phyloP scores from a whole-genome alignment of 75 land plant genomes.

The Sequoiadendron giganteum region DNA sequence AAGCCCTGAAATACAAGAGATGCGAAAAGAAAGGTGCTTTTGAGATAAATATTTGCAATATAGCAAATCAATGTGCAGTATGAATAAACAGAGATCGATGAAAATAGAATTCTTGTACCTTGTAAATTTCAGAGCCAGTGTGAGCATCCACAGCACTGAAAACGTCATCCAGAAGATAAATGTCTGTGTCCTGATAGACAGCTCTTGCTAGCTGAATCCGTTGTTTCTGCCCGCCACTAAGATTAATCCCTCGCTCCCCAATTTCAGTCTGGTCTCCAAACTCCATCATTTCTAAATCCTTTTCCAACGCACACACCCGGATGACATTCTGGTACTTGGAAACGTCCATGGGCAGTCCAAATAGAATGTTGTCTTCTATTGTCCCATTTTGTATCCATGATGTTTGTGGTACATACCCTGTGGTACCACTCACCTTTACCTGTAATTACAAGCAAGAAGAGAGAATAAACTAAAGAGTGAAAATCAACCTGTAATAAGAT shows the following conservation, averaged over 20 bases:
- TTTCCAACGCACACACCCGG: constrained; percentile 69
- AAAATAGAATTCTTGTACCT: constrained; percentile 36
- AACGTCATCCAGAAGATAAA: constrained; percentile 91
- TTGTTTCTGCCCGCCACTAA: constrained; percentile 99
- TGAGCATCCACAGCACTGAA: constrained; percentile 99
- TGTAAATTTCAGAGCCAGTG: constrained; percentile 89
- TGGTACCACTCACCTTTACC: constrained; percentile 86
- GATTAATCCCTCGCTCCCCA: constrained; percentile 95
- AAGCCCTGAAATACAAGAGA: background rate
- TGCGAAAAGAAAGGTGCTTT: background rate
- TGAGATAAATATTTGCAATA: background rate
- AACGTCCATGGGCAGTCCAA: constrained; percentile 66
- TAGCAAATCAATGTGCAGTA: constrained; percentile 1
- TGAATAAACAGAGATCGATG: background rate
- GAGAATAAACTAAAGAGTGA: background rate
- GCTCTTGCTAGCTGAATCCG: constrained; percentile 93
- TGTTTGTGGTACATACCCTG: constrained; percentile 93
- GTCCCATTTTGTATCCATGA: constrained; percentile 98
- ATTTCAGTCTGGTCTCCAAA: constrained; percentile 97
- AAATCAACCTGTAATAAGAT: background rate
- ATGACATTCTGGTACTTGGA: constrained; percentile 56
- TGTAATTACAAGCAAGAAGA: constrained; percentile 19
- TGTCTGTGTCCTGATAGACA: constrained; percentile 89
- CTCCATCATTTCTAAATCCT: constrained; percentile 88
- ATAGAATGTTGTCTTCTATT: constrained; percentile 79